phyloP scores from a whole-genome alignment of 768 basidiomycete genomes.

The Lentinula detonsa region DNA sequence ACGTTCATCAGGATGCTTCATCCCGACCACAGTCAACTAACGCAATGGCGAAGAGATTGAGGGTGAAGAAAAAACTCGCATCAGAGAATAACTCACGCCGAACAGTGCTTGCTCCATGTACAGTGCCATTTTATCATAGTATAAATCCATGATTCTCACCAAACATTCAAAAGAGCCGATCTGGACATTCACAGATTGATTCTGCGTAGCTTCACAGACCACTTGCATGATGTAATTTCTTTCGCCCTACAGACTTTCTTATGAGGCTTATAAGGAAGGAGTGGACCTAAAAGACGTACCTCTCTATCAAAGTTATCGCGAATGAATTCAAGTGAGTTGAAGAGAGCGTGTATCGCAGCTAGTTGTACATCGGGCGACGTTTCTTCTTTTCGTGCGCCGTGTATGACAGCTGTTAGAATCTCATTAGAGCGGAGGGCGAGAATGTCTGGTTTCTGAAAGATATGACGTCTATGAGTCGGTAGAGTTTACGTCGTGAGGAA shows the following conservation, averaged over 20 bases:
- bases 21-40: constrained; percentile 93
- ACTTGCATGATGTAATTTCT: constrained; percentile 99
- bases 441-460: constrained; percentile 84
- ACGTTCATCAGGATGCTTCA: constrained; percentile 88
- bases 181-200: constrained; percentile 70
- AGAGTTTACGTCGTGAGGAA: neutral
- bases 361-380: constrained; percentile 85
- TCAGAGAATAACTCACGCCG: constrained; percentile 57
- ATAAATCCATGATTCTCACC: constrained; percentile 94
- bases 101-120: constrained; percentile 99
- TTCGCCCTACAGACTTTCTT: constrained; percentile 63
- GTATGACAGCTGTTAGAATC: constrained; percentile 96
- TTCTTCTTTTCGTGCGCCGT: constrained; percentile 96
- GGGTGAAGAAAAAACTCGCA: neutral
- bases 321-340: constrained; percentile 95
- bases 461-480: constrained; percentile 11
- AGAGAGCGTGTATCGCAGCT: constrained; percentile 88
- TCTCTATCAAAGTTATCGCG: constrained; percentile 97
- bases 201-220: constrained; percentile 97
- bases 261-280: neutral
- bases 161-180: constrained; percentile 96
- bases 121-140: constrained; percentile 98
- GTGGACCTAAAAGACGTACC: constrained; percentile 39
- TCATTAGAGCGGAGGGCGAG: constrained; percentile 88
- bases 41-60: constrained; percentile 6